A percentile compares a stretch with the other conserved stretches of the same genome.
phyloP scores from a whole-genome alignment of 208 protist genomes.

The Trypanosoma theileri region DNA sequence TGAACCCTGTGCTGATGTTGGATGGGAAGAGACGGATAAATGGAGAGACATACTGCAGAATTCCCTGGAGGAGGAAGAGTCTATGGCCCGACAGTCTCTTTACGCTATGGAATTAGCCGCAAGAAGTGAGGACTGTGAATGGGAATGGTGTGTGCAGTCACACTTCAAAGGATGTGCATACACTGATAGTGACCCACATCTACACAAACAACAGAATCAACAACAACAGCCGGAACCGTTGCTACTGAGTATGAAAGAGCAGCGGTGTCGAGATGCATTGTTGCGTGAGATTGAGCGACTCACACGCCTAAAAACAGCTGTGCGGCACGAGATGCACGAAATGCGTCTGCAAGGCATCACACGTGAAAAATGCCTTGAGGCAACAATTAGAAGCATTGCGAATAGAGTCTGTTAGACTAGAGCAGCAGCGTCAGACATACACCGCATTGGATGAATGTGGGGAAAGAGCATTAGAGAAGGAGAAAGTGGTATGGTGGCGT shows the following conservation, averaged over 20 bases:
- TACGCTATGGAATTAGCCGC: too few relatives aligned
- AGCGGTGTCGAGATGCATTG: neutral
- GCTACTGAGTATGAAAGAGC: neutral
- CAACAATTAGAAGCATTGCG: neutral
- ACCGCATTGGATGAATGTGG: too few relatives aligned
- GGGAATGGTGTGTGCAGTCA: too few relatives aligned
- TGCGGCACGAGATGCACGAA: neutral
- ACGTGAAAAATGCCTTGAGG: neutral
- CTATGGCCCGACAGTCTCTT: too few relatives aligned
- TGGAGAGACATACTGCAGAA: too few relatives aligned
- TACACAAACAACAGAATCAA: too few relatives aligned
- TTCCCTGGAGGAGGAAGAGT: too few relatives aligned
- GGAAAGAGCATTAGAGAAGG: neutral
- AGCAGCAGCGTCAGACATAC: neutral
- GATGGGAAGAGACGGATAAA: too few relatives aligned
- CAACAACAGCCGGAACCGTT: neutral
- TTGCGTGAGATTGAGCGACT: constrained; percentile 9
- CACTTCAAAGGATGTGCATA: neutral
- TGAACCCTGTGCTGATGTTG: too few relatives aligned
- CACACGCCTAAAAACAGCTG: neutral
- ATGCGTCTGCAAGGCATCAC: neutral
- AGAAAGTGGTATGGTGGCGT: neutral
- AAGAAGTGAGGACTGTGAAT: too few relatives aligned
- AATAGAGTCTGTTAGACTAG: constrained; percentile 1
- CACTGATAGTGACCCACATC: neutral